These are phyloP conservation scores for Yamadazyma kitorensis DNA, from an alignment of 805 yeast species.

Conservation along the genomic window DNA sequence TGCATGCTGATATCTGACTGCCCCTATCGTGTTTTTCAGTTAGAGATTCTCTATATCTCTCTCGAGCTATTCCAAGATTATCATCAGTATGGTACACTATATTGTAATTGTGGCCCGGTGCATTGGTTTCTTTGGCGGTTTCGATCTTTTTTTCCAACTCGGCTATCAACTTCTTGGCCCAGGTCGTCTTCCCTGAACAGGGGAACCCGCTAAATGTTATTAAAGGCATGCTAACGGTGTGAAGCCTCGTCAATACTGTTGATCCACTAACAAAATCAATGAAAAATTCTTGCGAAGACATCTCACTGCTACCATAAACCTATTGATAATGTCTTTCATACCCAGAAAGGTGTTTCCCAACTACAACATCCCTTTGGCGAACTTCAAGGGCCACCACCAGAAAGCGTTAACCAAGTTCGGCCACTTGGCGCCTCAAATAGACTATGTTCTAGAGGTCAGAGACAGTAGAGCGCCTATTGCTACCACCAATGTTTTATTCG, in stretches of 20 bases:
- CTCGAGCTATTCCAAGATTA: conserved; percentile 65
- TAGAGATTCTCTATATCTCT: conserved; percentile 65
- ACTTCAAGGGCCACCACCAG: conserved; percentile 89
- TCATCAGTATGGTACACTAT: conserved; percentile 78
- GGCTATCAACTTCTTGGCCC: conserved; percentile 56
- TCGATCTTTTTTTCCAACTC: conserved; percentile 48
- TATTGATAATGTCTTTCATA: conserved; percentile 45
- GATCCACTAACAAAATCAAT: too few species aligned
- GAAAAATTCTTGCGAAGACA: too few species aligned
- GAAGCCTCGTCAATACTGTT: too few species aligned
- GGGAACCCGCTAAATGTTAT: conserved; percentile 84
- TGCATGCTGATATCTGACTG: conserved; percentile 82
- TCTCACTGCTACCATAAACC: too few species aligned
- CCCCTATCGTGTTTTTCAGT: conserved; percentile 83
- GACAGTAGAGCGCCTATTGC: conserved; percentile 89
- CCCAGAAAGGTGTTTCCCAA: conserved; percentile 77
- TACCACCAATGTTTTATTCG: conserved; percentile 77
- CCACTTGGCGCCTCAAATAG: conserved; percentile 73
- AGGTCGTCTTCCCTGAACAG: conserved; percentile 74
- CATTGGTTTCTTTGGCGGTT: conserved; percentile 31
- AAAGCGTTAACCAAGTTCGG: conserved; percentile 69
- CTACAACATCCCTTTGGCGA: conserved; percentile 65
- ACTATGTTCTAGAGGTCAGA: conserved; percentile 77
- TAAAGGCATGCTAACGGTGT: conserved; percentile 67
- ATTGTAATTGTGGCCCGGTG: conserved; percentile 53